Base-by-base conservation (phyloP, 495 filamentous ascomycete species). In the Melanomma pulvis-pyrius region DNA sequence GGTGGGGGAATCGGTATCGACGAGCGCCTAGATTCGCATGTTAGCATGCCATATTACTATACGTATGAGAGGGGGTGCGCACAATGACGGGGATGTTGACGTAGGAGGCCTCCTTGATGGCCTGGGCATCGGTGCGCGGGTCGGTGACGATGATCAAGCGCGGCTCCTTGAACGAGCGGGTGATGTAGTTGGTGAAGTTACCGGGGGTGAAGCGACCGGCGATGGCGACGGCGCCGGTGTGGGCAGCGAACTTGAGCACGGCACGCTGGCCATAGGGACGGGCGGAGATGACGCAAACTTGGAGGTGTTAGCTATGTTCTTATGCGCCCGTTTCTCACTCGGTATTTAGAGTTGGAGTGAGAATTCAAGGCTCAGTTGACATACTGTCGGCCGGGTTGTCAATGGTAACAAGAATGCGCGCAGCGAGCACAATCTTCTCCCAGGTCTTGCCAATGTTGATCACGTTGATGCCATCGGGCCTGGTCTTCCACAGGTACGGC, bases 161-260 rank as follows among this genome's bases (percentile, higher is more conserved):
- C 76, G 94, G 94, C 84, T 98, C 94, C 89, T 97, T 98, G 90
- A 98, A 98, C 74, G 94, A 97, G 78, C 94, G 96, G 80, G 94
- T 98, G 88, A 97, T 98, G 90, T 98, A 98, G 85, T 98, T 98
- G 86, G 94, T 98, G 90, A 98, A 98, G 81, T 96, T 97, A 86
- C 94, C 94, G 76, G 94, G 94, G 77, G 94, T 98, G 88, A 98
- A 98, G 80, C 94, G 93, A 84, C 94, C 94, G 74, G 94, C 96
- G 78, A 98, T 98, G 78, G 94, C 91, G 76, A 91, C 91, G 77
- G 93, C 92, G 81, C 94, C 93, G 72, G 93, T 98, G 86, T 98
- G 92, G 66, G 90, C 82, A 74, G 93, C 93, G 84, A 97, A 98
- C 87, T 98, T 98, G 79, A 98, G 88, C 80, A 97, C 94, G 76